Evolutionary conservation across 805 yeast species (phyloP).

Genomic region (Lipomyces yamadae): DNA sequence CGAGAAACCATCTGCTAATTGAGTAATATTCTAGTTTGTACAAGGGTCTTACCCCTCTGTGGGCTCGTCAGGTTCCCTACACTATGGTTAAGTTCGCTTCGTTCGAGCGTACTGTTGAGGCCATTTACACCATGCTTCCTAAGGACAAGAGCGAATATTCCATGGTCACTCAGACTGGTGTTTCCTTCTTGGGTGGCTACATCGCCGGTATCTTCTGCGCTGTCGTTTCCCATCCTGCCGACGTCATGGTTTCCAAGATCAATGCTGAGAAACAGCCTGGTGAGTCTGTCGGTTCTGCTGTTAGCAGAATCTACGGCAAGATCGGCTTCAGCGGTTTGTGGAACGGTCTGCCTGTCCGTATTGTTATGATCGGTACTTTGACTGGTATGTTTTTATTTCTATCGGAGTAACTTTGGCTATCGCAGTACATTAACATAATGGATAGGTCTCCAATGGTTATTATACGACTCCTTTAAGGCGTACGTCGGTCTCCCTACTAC

Average conservation of each 20-base stretch:
- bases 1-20: neutral
- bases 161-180: constrained; percentile 83
- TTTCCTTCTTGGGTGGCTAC: constrained; percentile 93
- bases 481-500: constrained; percentile 93
- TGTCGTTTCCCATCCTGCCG: constrained; percentile 97
- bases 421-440: neutral
- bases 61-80: constrained; percentile 98
- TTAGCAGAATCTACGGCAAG: constrained; percentile 71
- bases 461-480: constrained; percentile 96
- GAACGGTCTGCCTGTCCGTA: constrained; percentile 94
- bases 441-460: constrained; percentile 84
- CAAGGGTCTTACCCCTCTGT: constrained; percentile 87
- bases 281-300: constrained; percentile 70
- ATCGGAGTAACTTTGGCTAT: neutral
- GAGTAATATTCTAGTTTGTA: constrained; percentile 58
- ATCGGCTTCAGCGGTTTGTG: constrained; percentile 92
- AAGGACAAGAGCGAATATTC: constrained; percentile 73
- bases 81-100: constrained; percentile 97
- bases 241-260: constrained; percentile 94
- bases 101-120: constrained; percentile 87
- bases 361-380: constrained; percentile 95
- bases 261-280: constrained; percentile 69
- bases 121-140: constrained; percentile 75
- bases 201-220: constrained; percentile 98
- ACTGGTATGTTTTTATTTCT: constrained; percentile 53